Evolutionary conservation across 805 yeast species (phyloP), one percentile per base, ranked within the genome.

Genomic region (Ogataea pignaliae): DNA sequence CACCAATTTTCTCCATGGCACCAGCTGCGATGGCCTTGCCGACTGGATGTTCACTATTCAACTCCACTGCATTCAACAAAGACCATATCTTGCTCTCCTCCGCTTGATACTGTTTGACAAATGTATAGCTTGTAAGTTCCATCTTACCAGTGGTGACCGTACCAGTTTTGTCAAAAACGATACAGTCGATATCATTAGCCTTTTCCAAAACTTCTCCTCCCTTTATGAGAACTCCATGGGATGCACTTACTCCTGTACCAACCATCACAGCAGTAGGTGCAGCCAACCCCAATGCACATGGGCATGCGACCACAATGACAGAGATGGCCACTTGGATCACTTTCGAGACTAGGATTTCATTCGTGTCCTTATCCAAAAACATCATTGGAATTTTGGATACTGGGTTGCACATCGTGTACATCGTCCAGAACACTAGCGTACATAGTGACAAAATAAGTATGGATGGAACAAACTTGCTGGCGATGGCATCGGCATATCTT

Each of bases 191-290:
- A 15, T 73, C 66, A 55, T 78, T 78, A 8, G 93, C 83, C 44
- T 69, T 73, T 59, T 93, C 98, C 48, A 93, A 73, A 13, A 86
- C 78, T 41, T 85, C 95, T 17, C 97, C 99, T 39, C 97, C 96
- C 64, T 91, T 93, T 56, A 93, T 85, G 42, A 93, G 70, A 5
- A 93, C 85, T 15, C 99, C 98, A 62, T 88, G 73, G 12, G 77
- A 64, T 0, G 99, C 98, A 34, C 96, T 98, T 17, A 88, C 84
- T 34, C 99, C 99, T 2, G 98, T 91, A 9, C 97, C 99, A 2
- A 93, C 99, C 97, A 95, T 93, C 10, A 93, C 88, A 0, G 98
- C 98, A 1, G 99, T 95, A 1, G 99, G 99, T 0, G 98, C 93
- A 18, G 93, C 93, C 17, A 85, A 67, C 1, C 91, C 93, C 52